phyloP scores from a whole-genome alignment of 1,284 basidiomycete species.

The Cystobasidium slooffiae region DNA sequence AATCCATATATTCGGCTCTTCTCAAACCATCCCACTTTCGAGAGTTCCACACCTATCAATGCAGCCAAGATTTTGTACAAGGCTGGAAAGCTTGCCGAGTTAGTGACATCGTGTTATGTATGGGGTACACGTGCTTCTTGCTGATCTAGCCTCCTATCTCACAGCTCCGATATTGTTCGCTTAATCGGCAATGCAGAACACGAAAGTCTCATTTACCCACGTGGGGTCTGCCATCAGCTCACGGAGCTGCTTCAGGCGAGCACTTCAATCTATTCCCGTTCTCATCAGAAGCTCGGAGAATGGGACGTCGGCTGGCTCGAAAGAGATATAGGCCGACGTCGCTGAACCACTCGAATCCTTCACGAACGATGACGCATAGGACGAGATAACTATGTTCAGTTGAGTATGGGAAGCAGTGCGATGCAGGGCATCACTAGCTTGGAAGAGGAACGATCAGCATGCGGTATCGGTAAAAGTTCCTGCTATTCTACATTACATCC shows the following conservation, averaged over 20 bases:
- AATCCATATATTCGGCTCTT: slow-evolving; percentile 79
- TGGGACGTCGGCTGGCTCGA: slow-evolving; percentile 75
- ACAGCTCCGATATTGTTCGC: slow-evolving; percentile 64
- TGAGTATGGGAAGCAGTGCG: too few relatives aligned
- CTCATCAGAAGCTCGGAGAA: slow-evolving; percentile 73
- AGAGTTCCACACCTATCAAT: slow-evolving; percentile 65
- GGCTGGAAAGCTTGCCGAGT: slow-evolving; percentile 63
- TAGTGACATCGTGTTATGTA: slow-evolving; percentile 49
- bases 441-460: too few relatives aligned
- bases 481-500: too few relatives aligned
- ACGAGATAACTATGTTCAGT: too few relatives aligned
- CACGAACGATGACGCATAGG: too few relatives aligned
- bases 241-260: slow-evolving; percentile 72
- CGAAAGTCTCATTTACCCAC: slow-evolving; percentile 76
- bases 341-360: background rate
- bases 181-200: slow-evolving; percentile 80
- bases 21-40: slow-evolving; percentile 72
- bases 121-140: background rate
- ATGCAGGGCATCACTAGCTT: too few relatives aligned
- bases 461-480: too few relatives aligned
- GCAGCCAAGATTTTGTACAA: slow-evolving; percentile 65
- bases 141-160: slow-evolving; percentile 34
- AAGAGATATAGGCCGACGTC: slow-evolving; percentile 11
- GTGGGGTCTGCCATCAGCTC: slow-evolving; percentile 70
- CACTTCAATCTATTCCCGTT: slow-evolving; percentile 71